These are phyloP conservation scores for Candida cerambycidarum DNA, from an alignment of 805 yeast species.

Conservation along the genomic window DNA sequence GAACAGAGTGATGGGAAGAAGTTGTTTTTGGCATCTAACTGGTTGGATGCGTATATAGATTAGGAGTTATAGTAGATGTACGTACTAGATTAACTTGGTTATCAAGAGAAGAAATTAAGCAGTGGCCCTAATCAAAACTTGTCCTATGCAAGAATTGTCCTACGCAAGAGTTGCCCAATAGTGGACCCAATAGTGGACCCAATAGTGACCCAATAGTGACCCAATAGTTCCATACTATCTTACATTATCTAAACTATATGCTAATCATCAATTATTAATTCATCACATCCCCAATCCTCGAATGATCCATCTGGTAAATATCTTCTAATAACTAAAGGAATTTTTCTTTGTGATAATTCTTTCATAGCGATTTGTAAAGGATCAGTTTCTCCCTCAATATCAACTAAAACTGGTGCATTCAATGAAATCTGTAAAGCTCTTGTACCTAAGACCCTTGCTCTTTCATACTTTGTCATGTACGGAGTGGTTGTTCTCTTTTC, in stretches of 20 bases:
- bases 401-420: slow-evolving; percentile 98
- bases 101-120: too few relatives aligned
- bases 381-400: slow-evolving; percentile 98
- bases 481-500: slow-evolving; percentile 94
- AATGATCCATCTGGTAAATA: slow-evolving; percentile 95
- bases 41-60: slow-evolving; percentile 54
- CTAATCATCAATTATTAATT: slow-evolving; percentile 76
- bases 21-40: slow-evolving; percentile 60
- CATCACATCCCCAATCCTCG: slow-evolving; percentile 99
- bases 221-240: neutral
- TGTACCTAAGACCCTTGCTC: slow-evolving; percentile 96
- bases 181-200: too few relatives aligned
- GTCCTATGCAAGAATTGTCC: too few relatives aligned
- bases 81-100: too few relatives aligned
- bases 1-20: slow-evolving; percentile 58
- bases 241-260: neutral
- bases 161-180: too few relatives aligned
- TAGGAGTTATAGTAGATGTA: slow-evolving; percentile 16
- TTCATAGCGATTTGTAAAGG: slow-evolving; percentile 97
- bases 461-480: slow-evolving; percentile 97
- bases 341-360: slow-evolving; percentile 90
- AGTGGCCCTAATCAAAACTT: too few relatives aligned
- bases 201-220: too few relatives aligned
- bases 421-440: slow-evolving; percentile 96
- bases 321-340: slow-evolving; percentile 93